Evolutionary conservation across 176 grass and related monocot species (phyloP).

Genomic region (Cenchrus fungigraminus): DNA sequence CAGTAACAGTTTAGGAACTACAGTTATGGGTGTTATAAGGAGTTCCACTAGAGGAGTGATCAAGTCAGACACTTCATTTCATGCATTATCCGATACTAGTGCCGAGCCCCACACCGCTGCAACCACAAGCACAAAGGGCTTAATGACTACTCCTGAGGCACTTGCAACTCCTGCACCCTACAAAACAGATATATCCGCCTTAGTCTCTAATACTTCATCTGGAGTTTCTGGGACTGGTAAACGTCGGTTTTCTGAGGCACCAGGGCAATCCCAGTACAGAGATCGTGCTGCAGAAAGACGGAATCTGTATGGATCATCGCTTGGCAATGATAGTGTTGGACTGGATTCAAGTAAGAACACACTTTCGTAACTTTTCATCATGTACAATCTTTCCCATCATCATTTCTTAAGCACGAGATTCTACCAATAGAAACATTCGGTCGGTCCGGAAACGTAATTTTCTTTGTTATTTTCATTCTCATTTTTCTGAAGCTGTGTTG

Average conservation of each 20-base stretch:
- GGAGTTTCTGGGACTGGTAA: slow-evolving; percentile 66
- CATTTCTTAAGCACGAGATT: slow-evolving; percentile 18
- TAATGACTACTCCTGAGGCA: slow-evolving; percentile 40
- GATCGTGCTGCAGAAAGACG: slow-evolving; percentile 96
- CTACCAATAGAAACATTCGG: neutral
- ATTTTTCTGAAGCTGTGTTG: slow-evolving; percentile 10
- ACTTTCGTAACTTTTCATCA: slow-evolving; percentile 14
- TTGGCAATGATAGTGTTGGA: slow-evolving; percentile 48
- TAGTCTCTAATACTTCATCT: slow-evolving; percentile 59
- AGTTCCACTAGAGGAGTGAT: slow-evolving; percentile 78
- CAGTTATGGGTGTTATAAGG: slow-evolving; percentile 86
- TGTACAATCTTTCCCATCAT: neutral
- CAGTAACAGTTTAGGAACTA: slow-evolving; percentile 68
- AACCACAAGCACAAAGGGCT: slow-evolving; percentile 27
- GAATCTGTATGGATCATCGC: slow-evolving; percentile 75
- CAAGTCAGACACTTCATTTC: slow-evolving; percentile 66
- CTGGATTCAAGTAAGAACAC: slow-evolving; percentile 78
- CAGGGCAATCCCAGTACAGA: slow-evolving; percentile 79
- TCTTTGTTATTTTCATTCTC: slow-evolving; percentile 15
- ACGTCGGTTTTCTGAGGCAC: slow-evolving; percentile 93
- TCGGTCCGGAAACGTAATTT: neutral
- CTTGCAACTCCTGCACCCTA: slow-evolving; percentile 50
- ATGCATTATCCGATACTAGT: slow-evolving; percentile 45
- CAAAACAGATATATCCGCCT: slow-evolving; percentile 81
- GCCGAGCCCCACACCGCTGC: slow-evolving; percentile 34